Evolutionary conservation across 768 basidiomycete genomes (phyloP), one percentile per base, ranked within the genome.

Genomic region (Boletus reticuloceps): DNA sequence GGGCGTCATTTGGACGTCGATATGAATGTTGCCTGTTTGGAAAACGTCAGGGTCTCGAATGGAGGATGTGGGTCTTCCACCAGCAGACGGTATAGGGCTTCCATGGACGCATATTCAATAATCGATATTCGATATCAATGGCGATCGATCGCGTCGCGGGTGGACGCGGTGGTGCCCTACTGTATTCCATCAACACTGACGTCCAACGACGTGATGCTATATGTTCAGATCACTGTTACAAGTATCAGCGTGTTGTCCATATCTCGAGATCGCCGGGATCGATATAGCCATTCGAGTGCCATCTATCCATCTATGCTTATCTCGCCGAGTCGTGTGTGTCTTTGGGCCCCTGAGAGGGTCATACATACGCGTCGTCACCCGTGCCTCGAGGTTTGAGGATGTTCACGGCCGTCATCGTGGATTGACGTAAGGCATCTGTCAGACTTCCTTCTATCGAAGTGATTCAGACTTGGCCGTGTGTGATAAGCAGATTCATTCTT

Each of bases 371-470:
- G 39, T 50, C 27, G 29, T 34, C 40, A 50, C 32, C 20, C 47
- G 44, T 56, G 58, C 58, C 58, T 59, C 58, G 58, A 61, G 58
- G 58, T 40, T 25, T 36, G 46, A 60, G 58, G 46, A 49, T 16
- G 59, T 22, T 4, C 39, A 32, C 47, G 38, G 22, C 22, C 22
- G 22, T 25, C 22, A 25, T 4, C 4, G 22, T 25, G 44, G 39
- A 50, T 49, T 57, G 59, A 59, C 58, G 58, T 59, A 59, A 59
- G 9, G 5, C 25, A 25, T 25, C 16, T 11, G 6, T 34, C 11
- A 13, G 11, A 13, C 58, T 54, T 59, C 58, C 58, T 54, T 59
- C 58, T 45, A 60, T 55, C 51, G 4, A 25, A 25, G 47, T 20
- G 45, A 36, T 57, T 47, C 32, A 2, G 29, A 29, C 29, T 29